Conservation (phyloP, 768 basidiomycete species). For the Calocybe cyanea region DNA sequence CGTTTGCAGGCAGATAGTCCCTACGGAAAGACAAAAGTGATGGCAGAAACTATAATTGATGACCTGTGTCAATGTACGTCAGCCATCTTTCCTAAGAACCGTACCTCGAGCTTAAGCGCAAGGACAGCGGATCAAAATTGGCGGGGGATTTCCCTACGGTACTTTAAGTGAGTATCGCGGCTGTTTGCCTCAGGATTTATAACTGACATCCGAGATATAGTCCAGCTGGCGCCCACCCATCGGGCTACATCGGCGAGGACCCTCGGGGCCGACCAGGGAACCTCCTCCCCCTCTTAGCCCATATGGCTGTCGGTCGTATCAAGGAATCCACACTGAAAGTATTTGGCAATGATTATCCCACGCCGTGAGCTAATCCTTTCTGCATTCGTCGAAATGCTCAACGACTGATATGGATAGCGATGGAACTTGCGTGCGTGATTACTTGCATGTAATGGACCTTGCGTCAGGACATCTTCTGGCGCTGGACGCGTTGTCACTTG, state of each 20-base stretch:
- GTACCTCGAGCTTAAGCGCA: not conserved
- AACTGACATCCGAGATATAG: conserved; percentile 39
- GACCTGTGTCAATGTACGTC: conserved; percentile 77
- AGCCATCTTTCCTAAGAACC: conserved; percentile 5
- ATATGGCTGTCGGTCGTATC: conserved; percentile 90
- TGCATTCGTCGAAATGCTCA: conserved; percentile 2
- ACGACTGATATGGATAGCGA: conserved; percentile 49
- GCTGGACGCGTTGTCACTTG: conserved; percentile 70
- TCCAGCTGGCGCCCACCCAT: conserved; percentile 97
- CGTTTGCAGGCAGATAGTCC: conserved; percentile 85
- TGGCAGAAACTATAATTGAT: conserved; percentile 86
- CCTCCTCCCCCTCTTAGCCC: conserved; percentile 87
- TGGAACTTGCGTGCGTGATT: conserved; percentile 97
- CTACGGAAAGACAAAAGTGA: conserved; percentile 95
- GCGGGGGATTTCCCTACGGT: conserved; percentile 84
- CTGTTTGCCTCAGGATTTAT: not conserved
- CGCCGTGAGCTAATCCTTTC: conserved; percentile 54
- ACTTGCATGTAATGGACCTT: conserved; percentile 89
- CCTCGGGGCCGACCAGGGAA: conserved; percentile 95
- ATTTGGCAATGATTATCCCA: conserved; percentile 97
- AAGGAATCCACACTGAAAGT: conserved; percentile 69
- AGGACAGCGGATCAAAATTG: conserved; percentile 65
- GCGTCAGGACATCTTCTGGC: conserved; percentile 93
- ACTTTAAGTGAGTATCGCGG: conserved; percentile 78
- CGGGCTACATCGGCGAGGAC: conserved; percentile 93